phyloP scores from a whole-genome alignment of 2,329 filamentous ascomycete genomes.

The Pseudocercospora cruenta region DNA sequence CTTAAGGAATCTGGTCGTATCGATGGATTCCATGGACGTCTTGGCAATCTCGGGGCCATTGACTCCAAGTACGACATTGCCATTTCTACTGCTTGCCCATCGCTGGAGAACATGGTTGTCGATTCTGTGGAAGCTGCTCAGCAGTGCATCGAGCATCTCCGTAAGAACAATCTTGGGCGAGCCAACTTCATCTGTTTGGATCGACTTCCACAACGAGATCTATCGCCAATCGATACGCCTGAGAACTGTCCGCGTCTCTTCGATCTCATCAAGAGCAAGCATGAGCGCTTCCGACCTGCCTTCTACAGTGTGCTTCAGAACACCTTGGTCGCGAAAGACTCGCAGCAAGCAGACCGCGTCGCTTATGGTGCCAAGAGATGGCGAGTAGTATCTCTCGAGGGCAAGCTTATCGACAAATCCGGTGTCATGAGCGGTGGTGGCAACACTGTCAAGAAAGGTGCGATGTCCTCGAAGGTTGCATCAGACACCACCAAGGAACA shows the following conservation, averaged over 20 bases:
- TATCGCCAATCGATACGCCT: slow-evolving; percentile 81
- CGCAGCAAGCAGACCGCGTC: slow-evolving; percentile 95
- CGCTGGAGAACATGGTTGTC: slow-evolving; percentile 93
- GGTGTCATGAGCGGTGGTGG: slow-evolving; percentile 99
- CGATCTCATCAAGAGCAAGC: slow-evolving; percentile 86
- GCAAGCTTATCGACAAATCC: slow-evolving; percentile 95
- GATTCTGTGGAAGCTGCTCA: slow-evolving; percentile 95
- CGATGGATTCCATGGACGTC: slow-evolving; percentile 91
- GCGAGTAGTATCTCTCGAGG: slow-evolving; percentile 94
- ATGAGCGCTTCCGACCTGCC: slow-evolving; percentile 82
- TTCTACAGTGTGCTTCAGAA: slow-evolving; percentile 97
- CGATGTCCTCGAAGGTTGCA: slow-evolving; percentile 96
- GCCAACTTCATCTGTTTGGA: slow-evolving; percentile 97
- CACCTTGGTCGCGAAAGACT: slow-evolving; percentile 87
- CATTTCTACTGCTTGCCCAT: slow-evolving; percentile 93
- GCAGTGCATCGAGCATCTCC: slow-evolving; percentile 95
- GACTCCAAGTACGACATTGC: slow-evolving; percentile 94
- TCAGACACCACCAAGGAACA: slow-evolving; percentile 85
- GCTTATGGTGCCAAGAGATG: slow-evolving; percentile 92
- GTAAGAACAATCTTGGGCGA: slow-evolving; percentile 94
- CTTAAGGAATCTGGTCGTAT: slow-evolving; percentile 95
- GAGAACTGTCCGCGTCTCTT: slow-evolving; percentile 92
- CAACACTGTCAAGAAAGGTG: slow-evolving; percentile 82
- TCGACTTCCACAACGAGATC: slow-evolving; percentile 76
- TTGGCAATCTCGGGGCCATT: slow-evolving; percentile 92